Evolutionary conservation across 2,329 filamentous ascomycete genomes (phyloP), one percentile per base, ranked within the genome.

Genomic region (Trichoderma harzianum): DNA sequence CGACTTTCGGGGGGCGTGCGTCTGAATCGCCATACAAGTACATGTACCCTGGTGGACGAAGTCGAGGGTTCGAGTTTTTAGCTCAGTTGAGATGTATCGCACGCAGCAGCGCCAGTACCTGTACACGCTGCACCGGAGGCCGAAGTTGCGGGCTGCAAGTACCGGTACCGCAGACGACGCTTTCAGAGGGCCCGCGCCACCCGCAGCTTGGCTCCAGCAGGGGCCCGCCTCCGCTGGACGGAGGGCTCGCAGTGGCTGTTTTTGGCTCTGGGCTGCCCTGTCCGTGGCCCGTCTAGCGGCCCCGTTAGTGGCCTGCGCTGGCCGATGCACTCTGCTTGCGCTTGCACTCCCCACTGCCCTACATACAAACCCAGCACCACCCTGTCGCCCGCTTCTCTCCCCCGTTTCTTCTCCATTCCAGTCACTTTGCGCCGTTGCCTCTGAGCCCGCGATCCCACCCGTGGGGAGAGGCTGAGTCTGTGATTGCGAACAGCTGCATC

Each of bases 281-380:
- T 51, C 61, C 30, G 34, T 69, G 62, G 55, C 57, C 43, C 66
- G 28, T 51, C 57, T 62, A 69, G 58, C 62, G 68, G 68, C 57
- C 30, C 60, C n/a, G 30, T 39, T 62, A 62, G 58, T 63, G 68
- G 68, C 47, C 60, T 70, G 68, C 60, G 51, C 60, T 47, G 24
- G n/a, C 18, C 36, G 66, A 34, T 61, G 66, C 55, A 55, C 53
- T 58, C 63, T 66, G 63, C 51, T 53, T 71, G 61, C 69, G 43
- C 51, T 53, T 26, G 69, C 62, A 30, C 68, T 47, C 71, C 68
- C 73, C 73, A 74, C 72, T 63, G 70, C 62, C 74, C 58, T 74
- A 71, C 75, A 74, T 75, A 76, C 73, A 72, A 70, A 70, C 70
- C 67, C 62, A 34, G 32, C 32, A 34, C 32, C 32, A 34, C 63